Conservation (phyloP, 1,284 basidiomycete genomes). For the Phellopilus nigrolimitatus region DNA sequence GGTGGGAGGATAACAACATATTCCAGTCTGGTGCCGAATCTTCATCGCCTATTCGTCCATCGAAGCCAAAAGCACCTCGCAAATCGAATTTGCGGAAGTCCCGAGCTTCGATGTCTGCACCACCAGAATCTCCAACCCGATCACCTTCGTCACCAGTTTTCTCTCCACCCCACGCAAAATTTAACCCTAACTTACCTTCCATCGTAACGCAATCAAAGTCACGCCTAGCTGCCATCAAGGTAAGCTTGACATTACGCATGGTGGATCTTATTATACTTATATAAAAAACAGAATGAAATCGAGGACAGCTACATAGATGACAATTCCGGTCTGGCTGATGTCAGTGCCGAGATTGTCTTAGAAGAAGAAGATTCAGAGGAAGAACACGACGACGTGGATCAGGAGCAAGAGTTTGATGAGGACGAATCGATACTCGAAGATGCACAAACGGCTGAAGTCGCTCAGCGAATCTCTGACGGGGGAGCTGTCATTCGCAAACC, state of each 20-base stretch:
- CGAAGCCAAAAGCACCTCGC: conserved; percentile 46
- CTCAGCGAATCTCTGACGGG: conserved; percentile 35
- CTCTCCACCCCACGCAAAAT: conserved; percentile 43
- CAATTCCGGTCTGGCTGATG: conserved; percentile 21
- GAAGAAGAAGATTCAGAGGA: conserved; percentile 20
- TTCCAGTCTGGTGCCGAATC: conserved; percentile 80
- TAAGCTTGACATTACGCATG: neutral
- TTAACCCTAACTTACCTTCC: conserved; percentile 52
- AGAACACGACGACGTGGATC: conserved; percentile 23
- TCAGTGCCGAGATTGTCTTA: conserved; percentile 22
- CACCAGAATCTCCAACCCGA: conserved; percentile 48
- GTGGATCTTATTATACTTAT: neutral
- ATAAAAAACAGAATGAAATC: conserved; percentile 13
- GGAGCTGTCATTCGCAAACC: conserved; percentile 24
- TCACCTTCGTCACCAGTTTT: conserved; percentile 22
- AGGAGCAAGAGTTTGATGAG: conserved; percentile 18
- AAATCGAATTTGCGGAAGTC: conserved; percentile 41
- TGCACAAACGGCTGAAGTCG: conserved; percentile 29
- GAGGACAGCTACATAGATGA: conserved; percentile 24
- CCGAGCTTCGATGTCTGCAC: conserved; percentile 67
- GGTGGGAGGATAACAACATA: conserved; percentile 82
- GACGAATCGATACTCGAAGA: conserved; percentile 18
- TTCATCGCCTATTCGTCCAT: conserved; percentile 63
- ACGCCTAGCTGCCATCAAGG: conserved; percentile 1
- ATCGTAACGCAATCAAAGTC: conserved; percentile 23